Percentiles rank a stretch among this genome's conserved stretches.
Evolutionary conservation across 108 stramenopile species (phyloP).

Genomic region (Skeletonema potamos): DNA sequence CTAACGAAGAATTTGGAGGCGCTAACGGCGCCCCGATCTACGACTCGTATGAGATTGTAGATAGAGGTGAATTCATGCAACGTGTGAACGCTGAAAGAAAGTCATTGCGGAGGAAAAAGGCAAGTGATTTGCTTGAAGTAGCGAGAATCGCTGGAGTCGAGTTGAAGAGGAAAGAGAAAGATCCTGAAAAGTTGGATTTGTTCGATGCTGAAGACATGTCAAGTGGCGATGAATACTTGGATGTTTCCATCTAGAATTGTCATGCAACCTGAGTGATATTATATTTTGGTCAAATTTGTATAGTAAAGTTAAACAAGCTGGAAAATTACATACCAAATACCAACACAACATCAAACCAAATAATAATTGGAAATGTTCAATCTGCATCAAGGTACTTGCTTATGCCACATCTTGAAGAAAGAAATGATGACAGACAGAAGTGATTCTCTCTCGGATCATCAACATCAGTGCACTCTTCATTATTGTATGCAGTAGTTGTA

Average conservation of each 20-base stretch:
- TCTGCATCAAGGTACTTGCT: neutral
- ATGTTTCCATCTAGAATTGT: constrained; percentile 31
- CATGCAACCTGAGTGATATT: neutral
- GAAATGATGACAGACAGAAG: constrained; percentile 28
- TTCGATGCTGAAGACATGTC: constrained; percentile 42
- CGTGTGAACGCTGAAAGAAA: constrained; percentile 44
- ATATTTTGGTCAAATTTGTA: neutral
- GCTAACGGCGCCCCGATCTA: constrained; percentile 46
- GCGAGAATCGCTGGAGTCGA: constrained; percentile 46
- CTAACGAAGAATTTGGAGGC: constrained; percentile 41
- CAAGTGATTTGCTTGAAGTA: constrained; percentile 45
- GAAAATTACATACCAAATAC: neutral
- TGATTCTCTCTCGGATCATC: constrained; percentile 79
- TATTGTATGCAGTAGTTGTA: constrained; percentile 78
- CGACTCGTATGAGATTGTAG: constrained; percentile 44
- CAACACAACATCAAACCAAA: neutral
- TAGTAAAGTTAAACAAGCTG: neutral
- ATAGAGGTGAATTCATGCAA: constrained; percentile 47
- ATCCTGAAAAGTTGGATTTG: constrained; percentile 42
- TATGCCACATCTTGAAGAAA: constrained; percentile 10
- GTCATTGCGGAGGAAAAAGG: constrained; percentile 37
- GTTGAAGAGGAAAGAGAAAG: constrained; percentile 43
- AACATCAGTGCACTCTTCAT: constrained; percentile 84
- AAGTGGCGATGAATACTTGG: constrained; percentile 38
- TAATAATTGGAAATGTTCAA: neutral